Percentiles rank a stretch among this genome's conserved stretches.
phyloP scores from a whole-genome alignment of 805 yeast genomes.

The Cyberlindnera maclurae region DNA sequence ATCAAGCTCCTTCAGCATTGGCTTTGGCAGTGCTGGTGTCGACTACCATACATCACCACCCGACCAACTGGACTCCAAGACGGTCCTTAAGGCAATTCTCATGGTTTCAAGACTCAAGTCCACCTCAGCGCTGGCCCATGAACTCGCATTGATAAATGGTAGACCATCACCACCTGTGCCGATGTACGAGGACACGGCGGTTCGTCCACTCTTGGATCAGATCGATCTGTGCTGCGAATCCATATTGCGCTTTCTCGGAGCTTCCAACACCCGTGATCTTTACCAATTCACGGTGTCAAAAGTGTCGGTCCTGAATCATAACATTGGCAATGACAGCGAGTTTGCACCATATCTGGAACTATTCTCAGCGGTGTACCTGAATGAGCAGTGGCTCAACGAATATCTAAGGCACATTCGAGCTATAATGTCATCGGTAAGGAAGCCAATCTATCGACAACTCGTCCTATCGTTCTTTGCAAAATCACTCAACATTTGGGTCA shows the following conservation, averaged over 20 bases:
- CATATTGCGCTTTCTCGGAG: conserved; percentile 40
- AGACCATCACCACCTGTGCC: conserved; percentile 12
- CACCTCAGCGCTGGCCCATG: conserved; percentile 24
- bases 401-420: conserved; percentile 35
- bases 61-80: conserved; percentile 18
- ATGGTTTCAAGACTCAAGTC: conserved; percentile 28
- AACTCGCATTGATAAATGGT: conserved; percentile 26
- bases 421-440: conserved; percentile 30
- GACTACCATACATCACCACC: conserved; percentile 31
- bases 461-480: conserved; percentile 40
- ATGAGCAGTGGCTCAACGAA: conserved; percentile 27
- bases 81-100: conserved; percentile 25
- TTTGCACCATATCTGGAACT: conserved; percentile 40
- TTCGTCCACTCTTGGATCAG: conserved; percentile 21
- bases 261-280: conserved; percentile 41
- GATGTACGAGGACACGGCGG: conserved; percentile 16
- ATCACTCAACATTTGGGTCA: conserved; percentile 41
- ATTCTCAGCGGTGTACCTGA: conserved; percentile 36
- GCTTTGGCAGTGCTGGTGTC: conserved; percentile 28
- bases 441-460: conserved; percentile 39
- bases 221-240: conserved; percentile 34
- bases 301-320: conserved; percentile 27
- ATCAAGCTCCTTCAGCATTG: conserved; percentile 20
- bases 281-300: conserved; percentile 28
- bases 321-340: conserved; percentile 30